These are phyloP conservation scores for bread wheat (Triticum aestivum) DNA, from an alignment of 176 grass and related monocot genomes.

Conservation along the genomic window DNA sequence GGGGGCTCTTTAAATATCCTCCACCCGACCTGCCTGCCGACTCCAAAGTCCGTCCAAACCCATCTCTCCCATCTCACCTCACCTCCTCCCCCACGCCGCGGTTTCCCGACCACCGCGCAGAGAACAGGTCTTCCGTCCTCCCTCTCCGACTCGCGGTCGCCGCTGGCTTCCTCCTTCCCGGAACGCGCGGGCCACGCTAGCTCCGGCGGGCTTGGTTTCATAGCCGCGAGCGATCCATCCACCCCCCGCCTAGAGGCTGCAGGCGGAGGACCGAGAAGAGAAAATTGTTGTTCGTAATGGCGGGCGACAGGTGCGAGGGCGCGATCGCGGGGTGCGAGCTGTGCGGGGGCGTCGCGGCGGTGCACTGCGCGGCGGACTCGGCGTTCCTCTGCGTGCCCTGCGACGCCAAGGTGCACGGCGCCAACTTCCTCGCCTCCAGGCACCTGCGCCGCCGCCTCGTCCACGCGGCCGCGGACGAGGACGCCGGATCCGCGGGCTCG, in stretches of 20 bases:
- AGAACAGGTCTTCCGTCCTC: not conserved
- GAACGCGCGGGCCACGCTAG: not conserved
- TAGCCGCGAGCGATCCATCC: not conserved
- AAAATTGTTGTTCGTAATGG: not conserved
- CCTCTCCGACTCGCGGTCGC: not conserved
- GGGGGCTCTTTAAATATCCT: slow-evolving; percentile 36
- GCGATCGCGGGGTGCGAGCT: slow-evolving; percentile 51
- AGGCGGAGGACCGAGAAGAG: not conserved
- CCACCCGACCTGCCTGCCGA: not conserved
- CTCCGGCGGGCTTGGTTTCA: no score
- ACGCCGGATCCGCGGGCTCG: not conserved
- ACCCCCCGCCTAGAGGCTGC: not conserved
- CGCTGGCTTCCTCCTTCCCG: slow-evolving; percentile 11
- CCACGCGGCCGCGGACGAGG: not conserved
- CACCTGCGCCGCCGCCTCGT: slow-evolving; percentile 54
- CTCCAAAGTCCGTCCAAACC: not conserved
- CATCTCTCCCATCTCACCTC: not conserved
- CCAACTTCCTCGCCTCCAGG: slow-evolving; percentile 86
- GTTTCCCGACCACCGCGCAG: not conserved
- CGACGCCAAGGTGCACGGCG: slow-evolving; percentile 82
- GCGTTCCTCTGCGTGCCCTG: slow-evolving; percentile 76
- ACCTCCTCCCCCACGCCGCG: not conserved
- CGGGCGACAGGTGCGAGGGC: not conserved
- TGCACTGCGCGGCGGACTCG: slow-evolving; percentile 84
- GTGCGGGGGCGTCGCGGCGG: slow-evolving; percentile 47